These are phyloP conservation scores for Scheffersomyces lignosus DNA, from an alignment of 805 yeast genomes.

Conservation along the genomic window DNA sequence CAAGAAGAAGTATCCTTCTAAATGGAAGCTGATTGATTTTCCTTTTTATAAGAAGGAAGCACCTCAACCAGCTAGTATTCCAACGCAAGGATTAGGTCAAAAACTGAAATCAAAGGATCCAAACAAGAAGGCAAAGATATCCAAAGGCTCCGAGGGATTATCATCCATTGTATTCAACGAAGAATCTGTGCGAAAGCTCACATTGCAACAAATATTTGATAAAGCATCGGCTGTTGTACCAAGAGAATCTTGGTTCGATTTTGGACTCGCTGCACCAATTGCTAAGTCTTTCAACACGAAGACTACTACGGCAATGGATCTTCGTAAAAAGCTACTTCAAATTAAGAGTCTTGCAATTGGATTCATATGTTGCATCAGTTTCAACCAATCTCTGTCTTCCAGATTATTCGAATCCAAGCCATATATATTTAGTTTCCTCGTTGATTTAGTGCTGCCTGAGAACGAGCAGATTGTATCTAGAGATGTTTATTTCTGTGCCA, in stretches of 20 bases:
- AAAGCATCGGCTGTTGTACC: conserved; percentile 61
- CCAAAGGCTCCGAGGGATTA: conserved; percentile 42
- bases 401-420: conserved; percentile 72
- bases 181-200: conserved; percentile 53
- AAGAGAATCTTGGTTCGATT: conserved; percentile 60
- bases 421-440: conserved; percentile 62
- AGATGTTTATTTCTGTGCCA: conserved; percentile 57
- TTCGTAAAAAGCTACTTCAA: conserved; percentile 60
- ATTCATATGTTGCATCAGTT: conserved; percentile 55
- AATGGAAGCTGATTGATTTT: conserved; percentile 57
- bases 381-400: conserved; percentile 60
- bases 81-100: conserved; percentile 6
- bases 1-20: conserved; percentile 48
- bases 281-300: conserved; percentile 72
- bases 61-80: conserved; percentile 10
- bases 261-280: conserved; percentile 57
- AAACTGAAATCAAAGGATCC: neutral
- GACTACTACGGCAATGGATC: conserved; percentile 50
- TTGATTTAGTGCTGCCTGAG: conserved; percentile 73
- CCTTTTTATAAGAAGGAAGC: conserved; percentile 40
- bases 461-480: conserved; percentile 45
- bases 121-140: neutral
- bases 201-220: conserved; percentile 64
- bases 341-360: conserved; percentile 70
- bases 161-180: conserved; percentile 52